phyloP scores from a whole-genome alignment of 2,329 filamentous ascomycete species.

The Epichloe hybrida region DNA sequence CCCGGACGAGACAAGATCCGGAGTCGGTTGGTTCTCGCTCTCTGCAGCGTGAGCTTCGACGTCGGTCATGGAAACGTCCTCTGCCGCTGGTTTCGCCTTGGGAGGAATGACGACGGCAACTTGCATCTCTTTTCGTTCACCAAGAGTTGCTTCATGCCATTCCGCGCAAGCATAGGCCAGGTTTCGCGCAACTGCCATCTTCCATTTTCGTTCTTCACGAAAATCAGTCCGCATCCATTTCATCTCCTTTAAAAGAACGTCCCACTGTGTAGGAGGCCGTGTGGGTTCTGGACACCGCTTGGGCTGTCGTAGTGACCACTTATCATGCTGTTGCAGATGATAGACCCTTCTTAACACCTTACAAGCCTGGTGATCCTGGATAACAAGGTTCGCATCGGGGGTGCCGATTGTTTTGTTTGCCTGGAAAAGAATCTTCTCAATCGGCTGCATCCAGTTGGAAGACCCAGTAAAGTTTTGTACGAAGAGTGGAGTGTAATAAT shows the following conservation, averaged over 20 bases:
- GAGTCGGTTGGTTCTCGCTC: conserved; percentile 41
- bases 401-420: conserved; percentile 87
- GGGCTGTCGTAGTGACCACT: conserved; percentile 85
- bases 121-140: conserved; percentile 54
- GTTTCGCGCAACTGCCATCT: conserved; percentile 64
- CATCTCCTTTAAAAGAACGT: conserved; percentile 78
- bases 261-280: conserved; percentile 66
- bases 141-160: conserved; percentile 54
- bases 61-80: conserved; percentile 23
- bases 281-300: conserved; percentile 72
- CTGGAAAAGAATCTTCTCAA: conserved; percentile 62
- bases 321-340: conserved; percentile 76
- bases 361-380: conserved; percentile 78
- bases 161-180: conserved; percentile 74
- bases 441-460: conserved; percentile 45
- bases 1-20: conserved; percentile 52
- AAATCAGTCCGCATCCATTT: conserved; percentile 99
- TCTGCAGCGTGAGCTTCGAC: conserved; percentile 19
- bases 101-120: conserved; percentile 43
- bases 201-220: conserved; percentile 88
- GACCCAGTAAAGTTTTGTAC: conserved; percentile 42
- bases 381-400: conserved; percentile 66
- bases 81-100: conserved; percentile 14
- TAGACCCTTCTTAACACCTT: conserved; percentile 79
- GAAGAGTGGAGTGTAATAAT: conserved; percentile 52